Conservation (phyloP, 139 green algal species). For the Haematococcus lacustris region DNA sequence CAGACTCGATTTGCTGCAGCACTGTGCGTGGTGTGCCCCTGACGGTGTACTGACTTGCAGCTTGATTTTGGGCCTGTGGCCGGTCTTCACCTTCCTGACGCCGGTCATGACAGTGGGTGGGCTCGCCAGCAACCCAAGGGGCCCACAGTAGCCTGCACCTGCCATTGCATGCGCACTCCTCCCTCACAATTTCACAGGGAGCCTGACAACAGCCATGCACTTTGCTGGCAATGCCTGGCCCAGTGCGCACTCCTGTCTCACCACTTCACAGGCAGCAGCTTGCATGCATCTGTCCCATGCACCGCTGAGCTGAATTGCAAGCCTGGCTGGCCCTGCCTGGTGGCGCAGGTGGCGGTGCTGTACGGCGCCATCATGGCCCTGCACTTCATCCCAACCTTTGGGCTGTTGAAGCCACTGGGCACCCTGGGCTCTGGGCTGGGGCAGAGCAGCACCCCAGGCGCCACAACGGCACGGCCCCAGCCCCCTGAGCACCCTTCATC, state of each 20-base stretch:
- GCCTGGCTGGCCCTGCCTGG: too few species aligned
- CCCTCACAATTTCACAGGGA: background rate
- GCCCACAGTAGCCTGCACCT: background rate
- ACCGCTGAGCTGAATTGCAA: too few species aligned
- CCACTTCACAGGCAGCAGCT: background rate
- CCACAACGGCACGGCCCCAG: too few species aligned
- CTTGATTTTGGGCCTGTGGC: constrained; percentile 6
- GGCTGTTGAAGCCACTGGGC: background rate
- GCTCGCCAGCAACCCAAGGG: too few species aligned
- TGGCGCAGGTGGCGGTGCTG: background rate
- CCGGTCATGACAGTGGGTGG: background rate
- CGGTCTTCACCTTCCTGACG: constrained; percentile 7
- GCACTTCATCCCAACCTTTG: constrained; percentile 5
- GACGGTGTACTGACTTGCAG: background rate
- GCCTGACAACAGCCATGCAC: background rate
- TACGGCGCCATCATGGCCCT: constrained; percentile 10
- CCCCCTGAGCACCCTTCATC: too few species aligned
- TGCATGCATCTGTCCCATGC: background rate
- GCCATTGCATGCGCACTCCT: background rate
- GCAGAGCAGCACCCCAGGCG: too few species aligned
- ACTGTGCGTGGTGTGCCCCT: too few species aligned
- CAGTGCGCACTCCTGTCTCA: background rate
- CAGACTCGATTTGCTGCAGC: too few species aligned
- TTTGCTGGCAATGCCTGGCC: background rate
- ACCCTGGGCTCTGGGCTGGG: too few species aligned